Evolutionary conservation across 2,329 filamentous ascomycete genomes (phyloP).

Genomic region (Phoma sp.): DNA sequence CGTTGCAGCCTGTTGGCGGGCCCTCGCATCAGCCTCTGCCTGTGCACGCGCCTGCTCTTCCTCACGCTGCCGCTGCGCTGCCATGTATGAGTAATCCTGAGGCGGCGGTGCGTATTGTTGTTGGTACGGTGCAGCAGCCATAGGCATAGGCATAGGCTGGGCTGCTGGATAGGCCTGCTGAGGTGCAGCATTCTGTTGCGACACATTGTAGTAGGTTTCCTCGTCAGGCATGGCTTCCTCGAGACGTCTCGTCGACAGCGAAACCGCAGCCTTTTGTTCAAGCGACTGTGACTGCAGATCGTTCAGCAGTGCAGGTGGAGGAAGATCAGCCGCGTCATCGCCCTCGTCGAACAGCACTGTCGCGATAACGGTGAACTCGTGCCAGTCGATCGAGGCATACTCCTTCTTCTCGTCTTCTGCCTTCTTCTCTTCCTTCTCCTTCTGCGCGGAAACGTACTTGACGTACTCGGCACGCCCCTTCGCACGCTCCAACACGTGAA

Average conservation of each 20-base stretch:
- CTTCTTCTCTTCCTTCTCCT: constrained; percentile 85
- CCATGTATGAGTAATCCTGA: constrained; percentile 36
- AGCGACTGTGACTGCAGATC: constrained; percentile 94
- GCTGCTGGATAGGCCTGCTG: constrained; percentile 35
- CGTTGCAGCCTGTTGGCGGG: constrained; percentile 79
- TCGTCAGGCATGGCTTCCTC: constrained; percentile 94
- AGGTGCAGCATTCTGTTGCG: constrained; percentile 38
- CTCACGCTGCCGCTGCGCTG: constrained; percentile 43
- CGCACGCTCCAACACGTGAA: constrained; percentile 77
- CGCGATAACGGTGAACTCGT: constrained; percentile 95
- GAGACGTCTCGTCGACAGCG: constrained; percentile 82
- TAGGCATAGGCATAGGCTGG: constrained; percentile 31
- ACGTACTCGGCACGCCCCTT: constrained; percentile 87
- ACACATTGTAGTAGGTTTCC: constrained; percentile 50
- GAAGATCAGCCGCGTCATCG: constrained; percentile 85
- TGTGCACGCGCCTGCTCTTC: constrained; percentile 49
- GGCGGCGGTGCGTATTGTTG: constrained; percentile 35
- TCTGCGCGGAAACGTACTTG: constrained; percentile 83
- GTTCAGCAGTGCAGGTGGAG: constrained; percentile 84
- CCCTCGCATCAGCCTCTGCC: constrained; percentile 65
- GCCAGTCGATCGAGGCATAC: constrained; percentile 94
- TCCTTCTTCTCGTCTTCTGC: constrained; percentile 78
- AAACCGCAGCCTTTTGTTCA: constrained; percentile 92
- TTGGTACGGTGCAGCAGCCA: constrained; percentile 31
- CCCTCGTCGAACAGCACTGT: constrained; percentile 90